phyloP scores from a whole-genome alignment of 2,329 filamentous ascomycete genomes.

The Xylaria sp. region DNA sequence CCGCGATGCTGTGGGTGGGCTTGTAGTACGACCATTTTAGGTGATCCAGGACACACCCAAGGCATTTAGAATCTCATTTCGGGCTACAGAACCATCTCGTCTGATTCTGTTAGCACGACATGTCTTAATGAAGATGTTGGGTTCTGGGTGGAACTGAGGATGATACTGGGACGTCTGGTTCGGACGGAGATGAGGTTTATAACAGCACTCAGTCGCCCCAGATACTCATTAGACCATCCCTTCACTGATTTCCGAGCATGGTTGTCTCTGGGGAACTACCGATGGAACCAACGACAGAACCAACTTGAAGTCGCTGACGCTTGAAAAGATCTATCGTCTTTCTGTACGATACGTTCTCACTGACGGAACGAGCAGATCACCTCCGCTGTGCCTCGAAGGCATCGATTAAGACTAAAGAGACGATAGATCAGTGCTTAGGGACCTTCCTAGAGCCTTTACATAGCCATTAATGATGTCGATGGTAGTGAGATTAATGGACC shows the following conservation, averaged over 20 bases:
- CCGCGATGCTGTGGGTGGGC: background rate
- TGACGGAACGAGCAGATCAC: background rate
- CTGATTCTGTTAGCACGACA: background rate
- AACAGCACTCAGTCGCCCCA: slow-evolving; percentile 21
- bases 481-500: background rate
- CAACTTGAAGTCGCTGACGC: background rate
- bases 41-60: background rate
- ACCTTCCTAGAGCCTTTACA: slow-evolving; percentile 17
- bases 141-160: slow-evolving; percentile 26
- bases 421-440: slow-evolving; percentile 14
- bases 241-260: background rate
- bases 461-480: background rate
- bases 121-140: background rate
- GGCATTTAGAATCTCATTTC: background rate
- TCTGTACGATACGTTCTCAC: background rate
- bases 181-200: slow-evolving; percentile 18
- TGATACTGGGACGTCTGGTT: slow-evolving; percentile 16
- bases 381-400: background rate
- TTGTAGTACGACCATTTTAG: background rate
- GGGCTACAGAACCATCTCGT: background rate
- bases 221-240: slow-evolving; percentile 3
- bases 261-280: slow-evolving; percentile 4
- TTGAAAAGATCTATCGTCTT: background rate
- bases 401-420: slow-evolving; percentile 10
- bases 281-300: slow-evolving; percentile 4